These are phyloP conservation scores for Chlorella sorokiniana DNA, from an alignment of 139 green algal species.

Conservation along the genomic window DNA sequence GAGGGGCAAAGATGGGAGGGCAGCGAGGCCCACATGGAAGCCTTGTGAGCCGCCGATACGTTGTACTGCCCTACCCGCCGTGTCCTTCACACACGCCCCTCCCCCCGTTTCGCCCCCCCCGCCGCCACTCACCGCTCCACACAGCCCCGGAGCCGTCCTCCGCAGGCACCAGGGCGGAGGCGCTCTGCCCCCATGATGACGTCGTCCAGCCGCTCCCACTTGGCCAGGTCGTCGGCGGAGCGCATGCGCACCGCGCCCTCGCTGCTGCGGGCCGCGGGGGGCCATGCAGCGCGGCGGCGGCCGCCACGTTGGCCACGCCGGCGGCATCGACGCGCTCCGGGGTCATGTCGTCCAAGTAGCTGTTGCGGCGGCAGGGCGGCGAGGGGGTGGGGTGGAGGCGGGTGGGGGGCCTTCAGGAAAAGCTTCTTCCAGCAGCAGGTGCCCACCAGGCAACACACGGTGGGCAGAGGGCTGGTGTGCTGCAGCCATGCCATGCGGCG, in stretches of 20 bases:
- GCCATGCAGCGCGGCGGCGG: conserved; percentile 40
- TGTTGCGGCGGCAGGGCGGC: conserved; percentile 2
- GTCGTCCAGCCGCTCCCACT: conserved; percentile 35
- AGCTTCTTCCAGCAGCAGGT: neutral
- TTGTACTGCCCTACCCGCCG: too few species aligned
- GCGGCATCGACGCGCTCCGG: conserved; percentile 75
- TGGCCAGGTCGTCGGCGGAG: conserved; percentile 57
- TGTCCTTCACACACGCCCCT: too few species aligned
- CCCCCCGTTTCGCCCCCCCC: too few species aligned
- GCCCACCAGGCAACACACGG: neutral
- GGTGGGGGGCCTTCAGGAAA: too few species aligned
- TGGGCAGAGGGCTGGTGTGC: too few species aligned
- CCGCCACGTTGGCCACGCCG: conserved; percentile 58
- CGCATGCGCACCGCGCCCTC: conserved; percentile 64
- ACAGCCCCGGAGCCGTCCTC: too few species aligned
- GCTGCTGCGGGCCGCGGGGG: neutral
- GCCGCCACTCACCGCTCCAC: too few species aligned
- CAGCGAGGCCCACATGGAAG: too few species aligned
- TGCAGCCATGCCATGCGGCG: too few species aligned
- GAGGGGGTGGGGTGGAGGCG: neutral
- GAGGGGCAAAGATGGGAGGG: too few species aligned
- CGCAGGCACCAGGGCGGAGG: neutral
- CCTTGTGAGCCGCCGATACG: too few species aligned
- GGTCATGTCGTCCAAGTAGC: conserved; percentile 74
- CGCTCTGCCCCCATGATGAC: neutral